Percentiles rank a stretch among this genome's conserved stretches.
phyloP scores from a whole-genome alignment of 495 filamentous ascomycete genomes.

The Neurospora hispaniola region DNA sequence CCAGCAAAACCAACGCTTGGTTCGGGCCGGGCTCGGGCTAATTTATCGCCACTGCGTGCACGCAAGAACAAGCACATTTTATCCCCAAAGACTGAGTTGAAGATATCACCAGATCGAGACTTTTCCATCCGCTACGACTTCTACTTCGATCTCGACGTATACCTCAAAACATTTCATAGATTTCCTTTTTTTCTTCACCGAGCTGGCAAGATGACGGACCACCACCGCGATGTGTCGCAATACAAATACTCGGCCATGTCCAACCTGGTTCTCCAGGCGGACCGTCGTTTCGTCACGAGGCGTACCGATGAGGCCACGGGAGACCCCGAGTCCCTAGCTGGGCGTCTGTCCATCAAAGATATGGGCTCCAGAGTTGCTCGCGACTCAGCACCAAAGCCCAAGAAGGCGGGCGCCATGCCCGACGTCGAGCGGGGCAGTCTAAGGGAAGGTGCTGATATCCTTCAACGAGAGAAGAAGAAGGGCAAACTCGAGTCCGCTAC shows the following conservation, averaged over 20 bases:
- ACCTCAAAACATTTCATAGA: not conserved
- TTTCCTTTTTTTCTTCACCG: not conserved
- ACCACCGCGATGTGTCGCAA: slow-evolving; percentile 79
- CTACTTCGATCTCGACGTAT: not conserved
- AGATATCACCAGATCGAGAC: not conserved
- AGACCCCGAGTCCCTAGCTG: slow-evolving; percentile 93
- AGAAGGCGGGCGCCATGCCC: slow-evolving; percentile 53
- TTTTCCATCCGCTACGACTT: not conserved
- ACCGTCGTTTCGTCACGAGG: slow-evolving; percentile 87
- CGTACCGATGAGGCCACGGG: slow-evolving; percentile 90
- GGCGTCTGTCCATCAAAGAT: slow-evolving; percentile 81
- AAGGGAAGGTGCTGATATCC: slow-evolving; percentile 75
- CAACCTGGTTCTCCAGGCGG: slow-evolving; percentile 99
- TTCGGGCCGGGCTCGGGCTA: slow-evolving; percentile 11
- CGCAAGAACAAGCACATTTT: slow-evolving; percentile 1
- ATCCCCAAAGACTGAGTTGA: not conserved
- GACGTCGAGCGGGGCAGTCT: slow-evolving; percentile 67
- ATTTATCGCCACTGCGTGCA: slow-evolving; percentile 6
- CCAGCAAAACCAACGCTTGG: slow-evolving; percentile 10
- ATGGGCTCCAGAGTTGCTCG: slow-evolving; percentile 82
- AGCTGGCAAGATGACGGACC: slow-evolving; percentile 62
- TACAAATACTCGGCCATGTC: slow-evolving; percentile 99
- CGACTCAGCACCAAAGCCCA: slow-evolving; percentile 70
- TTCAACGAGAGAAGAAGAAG: slow-evolving; percentile 81
- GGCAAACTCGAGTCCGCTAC: slow-evolving; percentile 63